A percentile compares a stretch with the other conserved stretches of the same genome.
phyloP scores from a whole-genome alignment of 2,329 filamentous ascomycete genomes.

The Xylariaceae sp. region DNA sequence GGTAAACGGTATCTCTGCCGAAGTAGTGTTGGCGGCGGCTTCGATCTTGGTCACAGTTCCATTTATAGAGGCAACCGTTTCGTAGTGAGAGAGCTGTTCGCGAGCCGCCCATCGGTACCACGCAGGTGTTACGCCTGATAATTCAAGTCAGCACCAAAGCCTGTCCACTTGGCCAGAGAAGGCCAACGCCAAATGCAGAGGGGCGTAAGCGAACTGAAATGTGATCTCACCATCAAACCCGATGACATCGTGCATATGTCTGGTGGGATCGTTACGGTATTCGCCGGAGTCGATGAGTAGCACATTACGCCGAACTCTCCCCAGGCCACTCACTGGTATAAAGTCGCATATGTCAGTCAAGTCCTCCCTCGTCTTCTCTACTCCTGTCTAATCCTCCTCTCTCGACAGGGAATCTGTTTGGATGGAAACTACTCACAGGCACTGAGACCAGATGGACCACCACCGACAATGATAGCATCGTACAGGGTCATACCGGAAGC shows the following conservation, averaged over 20 bases:
- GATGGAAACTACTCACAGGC: no score
- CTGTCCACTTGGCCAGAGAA: slow-evolving; percentile 1
- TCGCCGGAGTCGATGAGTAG: slow-evolving; percentile 53
- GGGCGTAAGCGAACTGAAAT: no score
- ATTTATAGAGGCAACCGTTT: slow-evolving; percentile 45
- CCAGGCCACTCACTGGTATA: slow-evolving; percentile 53
- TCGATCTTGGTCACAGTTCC: slow-evolving; percentile 45
- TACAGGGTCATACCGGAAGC: slow-evolving; percentile 6
- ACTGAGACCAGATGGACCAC: slow-evolving; percentile 15
- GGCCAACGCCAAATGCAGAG: not conserved
- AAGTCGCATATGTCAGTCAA: no score
- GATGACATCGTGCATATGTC: slow-evolving; percentile 57
- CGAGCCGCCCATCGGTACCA: slow-evolving; percentile 51
- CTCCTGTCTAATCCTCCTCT: no score
- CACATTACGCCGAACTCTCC: slow-evolving; percentile 49
- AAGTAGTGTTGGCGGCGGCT: slow-evolving; percentile 18
- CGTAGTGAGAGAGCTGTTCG: slow-evolving; percentile 46
- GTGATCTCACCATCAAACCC: slow-evolving; percentile 53
- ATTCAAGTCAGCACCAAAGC: slow-evolving; percentile 4
- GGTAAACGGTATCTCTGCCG: slow-evolving; percentile 32
- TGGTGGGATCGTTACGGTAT: slow-evolving; percentile 52
- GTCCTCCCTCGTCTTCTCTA: no score
- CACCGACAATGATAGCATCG: slow-evolving; percentile 16
- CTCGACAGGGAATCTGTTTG: no score
- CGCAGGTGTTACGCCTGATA: slow-evolving; percentile 45